Evolutionary conservation across 2,329 filamentous ascomycete species (phyloP).

Genomic region (Nemania sp.): DNA sequence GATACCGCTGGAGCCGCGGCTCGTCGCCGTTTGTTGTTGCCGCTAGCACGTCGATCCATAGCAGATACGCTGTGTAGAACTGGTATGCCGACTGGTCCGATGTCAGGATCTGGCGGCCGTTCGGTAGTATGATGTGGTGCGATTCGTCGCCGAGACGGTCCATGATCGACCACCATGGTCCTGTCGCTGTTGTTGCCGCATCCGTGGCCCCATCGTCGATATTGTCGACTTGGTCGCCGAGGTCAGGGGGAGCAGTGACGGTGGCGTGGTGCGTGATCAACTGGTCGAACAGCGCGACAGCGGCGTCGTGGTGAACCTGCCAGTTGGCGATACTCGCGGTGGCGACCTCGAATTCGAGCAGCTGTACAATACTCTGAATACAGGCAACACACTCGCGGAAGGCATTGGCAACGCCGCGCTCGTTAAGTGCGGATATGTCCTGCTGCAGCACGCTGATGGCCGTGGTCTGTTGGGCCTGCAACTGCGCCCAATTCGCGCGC

Average conservation of each 20-base stretch:
- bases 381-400: slow-evolving; percentile 44
- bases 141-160: slow-evolving; percentile 25
- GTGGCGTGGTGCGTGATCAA: slow-evolving; percentile 42
- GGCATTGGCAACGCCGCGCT: slow-evolving; percentile 36
- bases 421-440: slow-evolving; percentile 44
- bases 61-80: slow-evolving; percentile 51
- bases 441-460: slow-evolving; percentile 49
- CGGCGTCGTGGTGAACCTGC: slow-evolving; percentile 55
- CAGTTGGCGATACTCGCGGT: slow-evolving; percentile 50
- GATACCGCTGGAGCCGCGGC: slow-evolving; percentile 49
- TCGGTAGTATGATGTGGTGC: slow-evolving; percentile 15
- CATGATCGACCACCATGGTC: slow-evolving; percentile 45
- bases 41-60: slow-evolving; percentile 55
- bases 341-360: slow-evolving; percentile 56
- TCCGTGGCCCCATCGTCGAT: too few species aligned
- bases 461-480: slow-evolving; percentile 50
- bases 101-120: slow-evolving; percentile 45
- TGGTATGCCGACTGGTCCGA: slow-evolving; percentile 51
- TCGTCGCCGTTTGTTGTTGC: slow-evolving; percentile 49
- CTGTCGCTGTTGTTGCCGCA: too few species aligned
- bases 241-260: background rate
- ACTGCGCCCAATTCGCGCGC: slow-evolving; percentile 42
- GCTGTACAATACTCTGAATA: slow-evolving; percentile 56
- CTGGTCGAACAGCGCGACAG: slow-evolving; percentile 53
- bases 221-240: too few species aligned